Evolutionary conservation across 371 early-diverging fungal genomes (phyloP), one percentile per base, ranked within the genome.

Genomic region (Apophysomyces elegans): DNA sequence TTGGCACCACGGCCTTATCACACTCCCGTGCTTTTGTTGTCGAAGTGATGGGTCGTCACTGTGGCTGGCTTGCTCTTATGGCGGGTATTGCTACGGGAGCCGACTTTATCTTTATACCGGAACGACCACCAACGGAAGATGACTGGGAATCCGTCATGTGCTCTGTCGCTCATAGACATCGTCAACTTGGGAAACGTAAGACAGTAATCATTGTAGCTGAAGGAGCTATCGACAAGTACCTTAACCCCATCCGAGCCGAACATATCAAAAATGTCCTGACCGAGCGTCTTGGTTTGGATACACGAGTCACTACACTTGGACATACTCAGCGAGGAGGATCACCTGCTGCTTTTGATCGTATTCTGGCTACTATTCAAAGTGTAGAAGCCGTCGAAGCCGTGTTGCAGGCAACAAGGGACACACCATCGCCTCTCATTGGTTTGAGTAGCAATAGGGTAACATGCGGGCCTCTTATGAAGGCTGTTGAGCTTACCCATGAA

Each of bases 11-110:
- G 4, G 99, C 99, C 37, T 83, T 89, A 36, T 98, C 98, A 57
- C 99, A 99, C 78, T 91, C 94, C 58, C 93, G 99, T 61, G 97
- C 98, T 1, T 99, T 99, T 78, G 97, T 99, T 1, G 90, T 99
- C 45, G 99, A 99, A 78, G 99, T 99, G 13, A 99, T 99, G 99
- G 99, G 99, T 2, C 89, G 99, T 58, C 94, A 97, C 74, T 99
- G 99, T 77, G 99, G 99, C 7, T 99, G 99, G 99, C 84, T 99
- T n/a, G 96, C 97, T 9, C 83, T 99, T 37, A 96, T 95, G 92
- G 94, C 98, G 7, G 97, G 93, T 7, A 93, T 99, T 32, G 80
- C 94, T 54, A 89, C 91, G 5, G 93, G 96, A 21, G 98, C 99
- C 46, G 99, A 99, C 73, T 98, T 93, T 84, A 87, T 98, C 44